Conservation (phyloP, 139 green algal species). For the Picochlorum sp. region DNA sequence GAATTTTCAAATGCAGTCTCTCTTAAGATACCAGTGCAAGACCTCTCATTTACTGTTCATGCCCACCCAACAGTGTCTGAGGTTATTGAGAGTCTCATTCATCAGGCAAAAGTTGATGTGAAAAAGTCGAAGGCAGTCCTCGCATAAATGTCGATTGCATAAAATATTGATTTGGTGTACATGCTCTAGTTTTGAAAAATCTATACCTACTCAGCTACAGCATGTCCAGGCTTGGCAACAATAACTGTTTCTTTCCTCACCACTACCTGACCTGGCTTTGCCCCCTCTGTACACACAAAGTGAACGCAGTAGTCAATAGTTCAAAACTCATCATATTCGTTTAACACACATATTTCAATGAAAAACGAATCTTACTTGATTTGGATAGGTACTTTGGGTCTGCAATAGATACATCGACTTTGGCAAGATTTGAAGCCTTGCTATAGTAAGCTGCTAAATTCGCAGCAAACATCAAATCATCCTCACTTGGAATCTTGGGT, state of each 20-base stretch:
- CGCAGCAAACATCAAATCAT: conserved; percentile 57
- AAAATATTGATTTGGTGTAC: background rate
- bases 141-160: conserved; percentile 21
- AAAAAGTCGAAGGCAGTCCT: conserved; percentile 6
- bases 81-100: conserved; percentile 47
- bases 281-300: too few relatives aligned
- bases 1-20: conserved; percentile 96
- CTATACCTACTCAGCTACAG: conserved; percentile 2
- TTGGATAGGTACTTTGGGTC: conserved; percentile 53
- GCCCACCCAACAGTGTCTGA: conserved; percentile 96
- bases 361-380: conserved; percentile 20
- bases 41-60: conserved; percentile 98
- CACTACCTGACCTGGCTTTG: conserved; percentile 59
- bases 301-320: background rate
- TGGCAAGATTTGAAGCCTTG: conserved; percentile 30
- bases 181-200: too few relatives aligned
- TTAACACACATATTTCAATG: background rate
- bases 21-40: conserved; percentile 72
- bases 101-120: conserved; percentile 14
- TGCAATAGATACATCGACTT: conserved; percentile 44
- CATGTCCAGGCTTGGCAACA: conserved; percentile 31
- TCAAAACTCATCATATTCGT: background rate
- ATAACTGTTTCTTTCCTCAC: conserved; percentile 53
- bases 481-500: background rate
- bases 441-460: conserved; percentile 63